Evolutionary conservation across 2,329 filamentous ascomycete genomes (phyloP).

Genomic region (Epichloe elymi): DNA sequence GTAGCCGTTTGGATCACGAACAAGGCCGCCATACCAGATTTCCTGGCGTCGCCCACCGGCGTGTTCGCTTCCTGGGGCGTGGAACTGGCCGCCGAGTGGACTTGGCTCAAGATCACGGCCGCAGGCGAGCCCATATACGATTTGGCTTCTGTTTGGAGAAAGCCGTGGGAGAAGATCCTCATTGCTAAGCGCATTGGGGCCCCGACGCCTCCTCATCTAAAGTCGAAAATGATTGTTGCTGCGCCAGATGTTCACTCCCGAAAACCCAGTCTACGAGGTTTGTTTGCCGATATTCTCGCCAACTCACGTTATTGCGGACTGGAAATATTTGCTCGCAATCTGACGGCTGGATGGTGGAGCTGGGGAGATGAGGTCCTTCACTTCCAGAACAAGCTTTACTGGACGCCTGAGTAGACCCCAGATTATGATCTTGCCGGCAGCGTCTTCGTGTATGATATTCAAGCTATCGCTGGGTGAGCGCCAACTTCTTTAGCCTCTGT

Average conservation of each 20-base stretch:
- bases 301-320: slow-evolving; percentile 38
- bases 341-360: slow-evolving; percentile 64
- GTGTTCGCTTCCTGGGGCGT: slow-evolving; percentile 57
- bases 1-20: slow-evolving; percentile 72
- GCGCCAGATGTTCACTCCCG: slow-evolving; percentile 68
- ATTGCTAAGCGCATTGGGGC: slow-evolving; percentile 36
- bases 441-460: too few species aligned
- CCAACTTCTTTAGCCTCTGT: background rate
- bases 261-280: slow-evolving; percentile 55
- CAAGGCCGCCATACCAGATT: slow-evolving; percentile 42
- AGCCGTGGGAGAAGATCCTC: slow-evolving; percentile 64
- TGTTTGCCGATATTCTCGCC: slow-evolving; percentile 45
- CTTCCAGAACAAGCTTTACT: slow-evolving; percentile 49
- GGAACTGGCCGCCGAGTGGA: slow-evolving; percentile 55
- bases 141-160: slow-evolving; percentile 50
- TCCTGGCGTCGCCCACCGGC: slow-evolving; percentile 38
- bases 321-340: slow-evolving; percentile 65
- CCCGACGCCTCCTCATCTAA: slow-evolving; percentile 13
- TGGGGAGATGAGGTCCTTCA: slow-evolving; percentile 65
- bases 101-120: slow-evolving; percentile 62
- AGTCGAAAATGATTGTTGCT: slow-evolving; percentile 46
- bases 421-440: background rate
- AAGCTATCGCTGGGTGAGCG: too few species aligned
- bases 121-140: slow-evolving; percentile 50
- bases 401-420: slow-evolving; percentile 17